Percentiles rank a stretch among this genome's conserved stretches.
phyloP scores from a whole-genome alignment of 148 eudicot genomes.

The Rhododendron molle region DNA sequence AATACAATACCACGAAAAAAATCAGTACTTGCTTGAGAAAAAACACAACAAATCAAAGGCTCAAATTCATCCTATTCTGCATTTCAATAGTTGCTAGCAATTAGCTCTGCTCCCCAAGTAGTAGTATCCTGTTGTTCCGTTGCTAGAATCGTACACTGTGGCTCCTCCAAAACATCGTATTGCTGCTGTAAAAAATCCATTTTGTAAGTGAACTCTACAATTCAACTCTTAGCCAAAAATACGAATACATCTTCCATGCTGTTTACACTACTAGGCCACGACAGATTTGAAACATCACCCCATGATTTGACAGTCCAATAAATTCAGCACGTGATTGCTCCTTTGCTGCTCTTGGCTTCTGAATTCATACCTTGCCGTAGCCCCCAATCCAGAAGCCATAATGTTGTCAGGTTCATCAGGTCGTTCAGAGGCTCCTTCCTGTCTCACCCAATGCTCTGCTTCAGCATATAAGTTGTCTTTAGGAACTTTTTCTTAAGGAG shows the following conservation, averaged over 20 bases:
- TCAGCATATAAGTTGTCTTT: neutral
- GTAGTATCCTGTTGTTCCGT: neutral
- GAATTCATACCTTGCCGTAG: neutral
- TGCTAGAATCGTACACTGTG: neutral
- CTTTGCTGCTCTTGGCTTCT: neutral
- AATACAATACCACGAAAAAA: neutral
- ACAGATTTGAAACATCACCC: neutral
- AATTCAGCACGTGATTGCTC: neutral
- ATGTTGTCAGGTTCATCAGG: neutral
- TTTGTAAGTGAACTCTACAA: neutral
- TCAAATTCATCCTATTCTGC: neutral
- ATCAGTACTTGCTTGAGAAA: neutral
- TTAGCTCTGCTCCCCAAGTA: neutral
- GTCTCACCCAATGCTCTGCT: neutral
- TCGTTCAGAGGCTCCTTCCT: neutral
- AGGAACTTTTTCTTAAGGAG: neutral
- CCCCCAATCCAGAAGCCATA: neutral
- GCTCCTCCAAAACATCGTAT: neutral
- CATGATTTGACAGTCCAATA: neutral
- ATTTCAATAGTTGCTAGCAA: neutral
- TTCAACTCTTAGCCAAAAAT: neutral
- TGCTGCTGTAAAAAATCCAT: neutral
- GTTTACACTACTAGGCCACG: neutral
- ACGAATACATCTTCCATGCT: neutral
- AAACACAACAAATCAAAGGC: neutral